Evolutionary conservation across 169 alveolate genomes (phyloP).

Genomic region (Plasmodium berghei): DNA sequence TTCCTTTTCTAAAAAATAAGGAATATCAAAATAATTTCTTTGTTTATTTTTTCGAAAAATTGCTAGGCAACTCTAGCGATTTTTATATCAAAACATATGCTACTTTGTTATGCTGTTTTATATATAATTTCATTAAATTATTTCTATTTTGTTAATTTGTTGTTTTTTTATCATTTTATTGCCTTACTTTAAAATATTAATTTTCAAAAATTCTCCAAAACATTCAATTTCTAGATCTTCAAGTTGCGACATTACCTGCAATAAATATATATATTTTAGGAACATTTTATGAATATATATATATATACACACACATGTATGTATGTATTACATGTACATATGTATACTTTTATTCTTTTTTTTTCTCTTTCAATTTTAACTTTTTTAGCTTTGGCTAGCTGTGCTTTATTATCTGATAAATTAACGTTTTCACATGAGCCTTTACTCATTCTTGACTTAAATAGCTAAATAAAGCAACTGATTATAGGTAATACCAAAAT

Average conservation of each 20-base stretch:
- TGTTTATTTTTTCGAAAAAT: no score
- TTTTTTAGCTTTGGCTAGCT: slow-evolving; percentile 67
- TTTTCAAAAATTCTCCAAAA: slow-evolving; percentile 34
- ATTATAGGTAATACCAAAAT: not conserved
- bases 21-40: slow-evolving; percentile 8
- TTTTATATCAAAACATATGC: not conserved
- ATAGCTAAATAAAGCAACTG: not conserved
- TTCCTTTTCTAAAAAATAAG: slow-evolving; percentile 33
- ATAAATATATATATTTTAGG: slow-evolving; percentile 1
- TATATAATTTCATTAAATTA: not conserved
- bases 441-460: slow-evolving; percentile 29
- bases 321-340: not conserved
- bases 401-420: slow-evolving; percentile 35
- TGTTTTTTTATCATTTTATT: not conserved
- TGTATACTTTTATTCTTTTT: not conserved
- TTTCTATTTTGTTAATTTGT: not conserved
- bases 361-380: slow-evolving; percentile 23
- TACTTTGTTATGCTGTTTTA: not conserved
- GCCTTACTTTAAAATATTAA: slow-evolving; percentile 36
- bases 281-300: not conserved
- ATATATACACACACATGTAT: not conserved
- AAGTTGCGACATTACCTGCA: slow-evolving; percentile 31
- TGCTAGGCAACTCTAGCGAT: not conserved
- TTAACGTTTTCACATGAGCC: slow-evolving; percentile 18
- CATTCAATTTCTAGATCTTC: slow-evolving; percentile 63